A percentile compares a stretch with the other conserved stretches of the same genome.
Evolutionary conservation across 495 filamentous ascomycete genomes (phyloP).

Genomic region (Lichina pygmaea): DNA sequence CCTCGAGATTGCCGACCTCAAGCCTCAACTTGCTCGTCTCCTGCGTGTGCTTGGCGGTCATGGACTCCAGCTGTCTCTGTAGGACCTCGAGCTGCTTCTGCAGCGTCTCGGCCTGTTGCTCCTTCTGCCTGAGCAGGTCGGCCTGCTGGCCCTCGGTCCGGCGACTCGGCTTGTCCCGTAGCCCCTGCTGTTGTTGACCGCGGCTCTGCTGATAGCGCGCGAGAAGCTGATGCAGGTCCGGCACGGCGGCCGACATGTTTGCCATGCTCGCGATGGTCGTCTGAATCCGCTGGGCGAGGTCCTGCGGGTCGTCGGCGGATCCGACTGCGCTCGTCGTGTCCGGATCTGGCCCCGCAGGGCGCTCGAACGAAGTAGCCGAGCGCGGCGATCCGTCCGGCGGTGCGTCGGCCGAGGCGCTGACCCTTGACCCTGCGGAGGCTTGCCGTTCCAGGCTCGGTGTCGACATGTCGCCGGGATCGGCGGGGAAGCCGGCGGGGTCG

Average conservation of each 20-base stretch:
- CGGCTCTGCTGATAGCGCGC: slow-evolving; percentile 8
- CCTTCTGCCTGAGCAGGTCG: slow-evolving; percentile 7
- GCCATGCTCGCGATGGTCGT: slow-evolving; percentile 2
- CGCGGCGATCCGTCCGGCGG: background rate
- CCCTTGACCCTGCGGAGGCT: background rate
- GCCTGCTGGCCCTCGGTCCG: slow-evolving; percentile 6
- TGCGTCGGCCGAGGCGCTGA: background rate
- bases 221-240: slow-evolving; percentile 9
- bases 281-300: slow-evolving; percentile 1
- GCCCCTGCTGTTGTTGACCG: slow-evolving; percentile 7
- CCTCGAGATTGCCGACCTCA: slow-evolving; percentile 11
- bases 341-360: background rate
- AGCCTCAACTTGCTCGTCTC: slow-evolving; percentile 8
- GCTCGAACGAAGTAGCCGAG: background rate
- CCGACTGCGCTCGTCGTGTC: background rate
- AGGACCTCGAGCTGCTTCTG: slow-evolving; percentile 4
- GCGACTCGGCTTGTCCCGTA: slow-evolving; percentile 7
- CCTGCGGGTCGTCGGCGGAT: background rate
- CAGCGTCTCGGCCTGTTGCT: slow-evolving; percentile 7
- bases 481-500: background rate
- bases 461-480: background rate
- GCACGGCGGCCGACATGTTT: slow-evolving; percentile 7
- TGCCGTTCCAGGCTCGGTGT: background rate
- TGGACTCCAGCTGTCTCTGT: slow-evolving; percentile 5
- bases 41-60: slow-evolving; percentile 5